phyloP scores from a whole-genome alignment of 768 basidiomycete genomes.

The Lactarius tabidus region DNA sequence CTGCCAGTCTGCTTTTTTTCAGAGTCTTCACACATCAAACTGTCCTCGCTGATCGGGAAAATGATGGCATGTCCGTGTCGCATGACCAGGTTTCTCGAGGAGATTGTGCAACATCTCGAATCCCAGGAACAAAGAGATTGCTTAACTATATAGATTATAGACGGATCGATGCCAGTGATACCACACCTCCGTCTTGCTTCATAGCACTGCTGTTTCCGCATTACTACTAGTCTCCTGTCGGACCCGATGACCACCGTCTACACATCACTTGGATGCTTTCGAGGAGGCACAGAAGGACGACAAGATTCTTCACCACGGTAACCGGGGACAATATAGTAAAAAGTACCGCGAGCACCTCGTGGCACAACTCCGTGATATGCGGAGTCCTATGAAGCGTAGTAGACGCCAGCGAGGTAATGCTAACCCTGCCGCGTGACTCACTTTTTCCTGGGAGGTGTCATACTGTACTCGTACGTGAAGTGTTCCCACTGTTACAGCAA shows the following conservation, averaged over 20 bases:
- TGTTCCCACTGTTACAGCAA: not conserved
- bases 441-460: too few species aligned
- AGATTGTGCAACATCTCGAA: conserved; percentile 21
- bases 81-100: conserved; percentile 19
- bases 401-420: not conserved
- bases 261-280: conserved; percentile 12
- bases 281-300: conserved; percentile 1
- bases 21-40: too few species aligned
- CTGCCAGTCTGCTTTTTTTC: not conserved
- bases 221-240: too few species aligned
- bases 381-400: not conserved
- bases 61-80: conserved; percentile 17
- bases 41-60: conserved; percentile 24
- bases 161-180: too few species aligned
- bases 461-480: too few species aligned
- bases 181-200: not conserved
- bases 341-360: not conserved
- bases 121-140: too few species aligned
- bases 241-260: conserved; percentile 19
- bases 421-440: too few species aligned
- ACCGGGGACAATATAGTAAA: not conserved
- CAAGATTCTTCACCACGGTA: conserved; percentile 3
- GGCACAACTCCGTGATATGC: not conserved
- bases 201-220: not conserved
- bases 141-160: too few species aligned